These are phyloP conservation scores for Ulmus americana DNA, from an alignment of 331 rosid genomes.

Conservation along the genomic window DNA sequence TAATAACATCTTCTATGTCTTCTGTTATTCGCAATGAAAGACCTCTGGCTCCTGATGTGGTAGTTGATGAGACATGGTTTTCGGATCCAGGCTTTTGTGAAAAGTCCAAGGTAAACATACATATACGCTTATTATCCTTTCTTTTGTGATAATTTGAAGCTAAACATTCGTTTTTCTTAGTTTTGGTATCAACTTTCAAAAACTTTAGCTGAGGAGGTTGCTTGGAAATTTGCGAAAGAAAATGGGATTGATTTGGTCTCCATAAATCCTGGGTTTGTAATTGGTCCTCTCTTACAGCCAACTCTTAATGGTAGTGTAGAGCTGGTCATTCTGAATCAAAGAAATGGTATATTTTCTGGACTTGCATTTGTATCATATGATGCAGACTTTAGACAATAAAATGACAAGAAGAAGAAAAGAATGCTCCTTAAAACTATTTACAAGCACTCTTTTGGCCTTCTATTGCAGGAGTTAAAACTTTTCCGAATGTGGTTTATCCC, in stretches of 20 bases:
- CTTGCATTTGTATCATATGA: too few relatives aligned
- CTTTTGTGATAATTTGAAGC: background rate
- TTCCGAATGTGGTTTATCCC: slow-evolving; percentile 5
- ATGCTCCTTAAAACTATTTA: too few relatives aligned
- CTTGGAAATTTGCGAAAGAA: slow-evolving; percentile 28
- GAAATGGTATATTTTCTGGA: background rate
- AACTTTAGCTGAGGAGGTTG: slow-evolving; percentile 31
- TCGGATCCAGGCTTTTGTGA: slow-evolving; percentile 32
- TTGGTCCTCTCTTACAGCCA: slow-evolving; percentile 30
- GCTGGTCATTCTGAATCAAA: slow-evolving; percentile 1
- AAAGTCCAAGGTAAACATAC: slow-evolving; percentile 28
- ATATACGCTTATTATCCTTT: background rate
- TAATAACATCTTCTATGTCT: slow-evolving; percentile 50
- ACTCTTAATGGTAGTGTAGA: slow-evolving; percentile 17
- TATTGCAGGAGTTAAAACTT: background rate
- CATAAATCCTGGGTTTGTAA: slow-evolving; percentile 17
- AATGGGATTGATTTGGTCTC: slow-evolving; percentile 18
- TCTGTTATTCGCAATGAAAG: slow-evolving; percentile 37
- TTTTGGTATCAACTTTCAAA: slow-evolving; percentile 25
- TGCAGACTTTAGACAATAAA: background rate
- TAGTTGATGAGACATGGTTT: slow-evolving; percentile 51
- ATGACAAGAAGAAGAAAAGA: background rate
- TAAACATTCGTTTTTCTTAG: background rate
- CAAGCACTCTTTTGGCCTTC: background rate
- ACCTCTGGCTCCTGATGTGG: slow-evolving; percentile 37